phyloP scores from a whole-genome alignment of 352 stramenopile genomes.

The Thraustochytrium striatum region DNA sequence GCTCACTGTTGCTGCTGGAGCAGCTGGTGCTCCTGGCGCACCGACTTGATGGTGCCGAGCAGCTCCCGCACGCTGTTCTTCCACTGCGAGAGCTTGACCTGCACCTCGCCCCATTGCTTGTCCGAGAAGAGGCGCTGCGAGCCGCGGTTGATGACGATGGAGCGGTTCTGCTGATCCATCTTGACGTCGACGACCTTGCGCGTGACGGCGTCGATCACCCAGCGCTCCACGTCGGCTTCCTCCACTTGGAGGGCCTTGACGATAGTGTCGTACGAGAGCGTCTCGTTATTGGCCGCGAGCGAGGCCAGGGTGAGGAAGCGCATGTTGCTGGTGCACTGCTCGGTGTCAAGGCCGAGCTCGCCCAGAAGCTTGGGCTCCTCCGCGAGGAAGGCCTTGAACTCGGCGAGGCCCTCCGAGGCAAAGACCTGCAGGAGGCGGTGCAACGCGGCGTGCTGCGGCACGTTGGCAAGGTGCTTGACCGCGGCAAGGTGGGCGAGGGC shows the following conservation, averaged over 20 bases:
- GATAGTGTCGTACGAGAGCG: constrained; percentile 67
- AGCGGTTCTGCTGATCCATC: constrained; percentile 74
- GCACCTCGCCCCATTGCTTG: constrained; percentile 69
- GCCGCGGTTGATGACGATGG: constrained; percentile 60
- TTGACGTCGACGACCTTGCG: constrained; percentile 70
- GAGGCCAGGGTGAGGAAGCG: constrained; percentile 73
- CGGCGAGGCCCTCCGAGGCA: constrained; percentile 7
- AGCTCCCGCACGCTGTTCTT: constrained; percentile 74
- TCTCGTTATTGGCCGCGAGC: constrained; percentile 70
- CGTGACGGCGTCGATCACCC: constrained; percentile 77
- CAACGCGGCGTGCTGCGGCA: background rate
- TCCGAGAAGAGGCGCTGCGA: constrained; percentile 58
- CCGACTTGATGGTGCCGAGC: constrained; percentile 56
- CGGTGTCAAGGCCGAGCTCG: constrained; percentile 55
- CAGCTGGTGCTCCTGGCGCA: constrained; percentile 41
- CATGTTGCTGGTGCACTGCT: constrained; percentile 64
- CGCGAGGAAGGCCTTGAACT: constrained; percentile 6
- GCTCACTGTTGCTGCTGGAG: constrained; percentile 19
- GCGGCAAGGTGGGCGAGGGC: constrained; percentile 2
- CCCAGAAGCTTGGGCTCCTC: background rate
- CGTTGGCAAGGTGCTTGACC: constrained; percentile 15
- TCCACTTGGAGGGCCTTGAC: constrained; percentile 63
- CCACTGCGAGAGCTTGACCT: constrained; percentile 71
- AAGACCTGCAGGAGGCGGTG: constrained; percentile 43
- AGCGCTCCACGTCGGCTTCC: constrained; percentile 73